These are phyloP conservation scores for Pneumocystis carinii DNA, from an alignment of 1,139 yeast species.

Conservation along the genomic window DNA sequence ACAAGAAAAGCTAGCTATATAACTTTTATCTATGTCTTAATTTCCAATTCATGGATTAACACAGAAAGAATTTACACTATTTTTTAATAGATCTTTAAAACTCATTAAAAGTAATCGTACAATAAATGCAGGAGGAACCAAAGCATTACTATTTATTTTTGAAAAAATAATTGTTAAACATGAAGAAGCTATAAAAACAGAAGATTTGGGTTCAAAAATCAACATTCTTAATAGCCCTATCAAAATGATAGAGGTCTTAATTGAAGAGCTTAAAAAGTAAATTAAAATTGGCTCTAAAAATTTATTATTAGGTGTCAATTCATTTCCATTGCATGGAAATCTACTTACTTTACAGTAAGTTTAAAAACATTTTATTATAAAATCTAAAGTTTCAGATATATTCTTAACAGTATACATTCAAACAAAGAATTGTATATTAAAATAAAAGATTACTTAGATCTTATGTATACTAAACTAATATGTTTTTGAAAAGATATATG, in stretches of 20 bases:
- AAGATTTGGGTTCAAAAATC: neutral
- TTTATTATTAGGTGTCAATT: neutral
- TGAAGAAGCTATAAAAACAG: neutral
- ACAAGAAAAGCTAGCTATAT: neutral
- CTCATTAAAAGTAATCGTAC: neutral
- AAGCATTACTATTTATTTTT: neutral
- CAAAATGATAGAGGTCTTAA: neutral
- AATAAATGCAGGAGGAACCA: neutral
- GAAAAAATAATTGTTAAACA: neutral
- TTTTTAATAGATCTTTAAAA: neutral
- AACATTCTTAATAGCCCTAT: neutral
- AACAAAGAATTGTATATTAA: neutral
- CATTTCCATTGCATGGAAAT: neutral
- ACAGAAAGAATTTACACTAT: neutral
- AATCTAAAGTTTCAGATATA: neutral
- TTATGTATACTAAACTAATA: neutral
- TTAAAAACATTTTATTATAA: neutral
- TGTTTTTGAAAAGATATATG: neutral
- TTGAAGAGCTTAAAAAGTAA: neutral
- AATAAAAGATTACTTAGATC: neutral
- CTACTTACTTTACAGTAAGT: neutral
- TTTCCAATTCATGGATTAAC: neutral
- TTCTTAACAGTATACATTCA: neutral
- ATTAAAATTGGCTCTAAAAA: neutral
- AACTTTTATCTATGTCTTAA: neutral